Evolutionary conservation across 495 filamentous ascomycete species (phyloP).

Genomic region (Aspergillus ostianus): DNA sequence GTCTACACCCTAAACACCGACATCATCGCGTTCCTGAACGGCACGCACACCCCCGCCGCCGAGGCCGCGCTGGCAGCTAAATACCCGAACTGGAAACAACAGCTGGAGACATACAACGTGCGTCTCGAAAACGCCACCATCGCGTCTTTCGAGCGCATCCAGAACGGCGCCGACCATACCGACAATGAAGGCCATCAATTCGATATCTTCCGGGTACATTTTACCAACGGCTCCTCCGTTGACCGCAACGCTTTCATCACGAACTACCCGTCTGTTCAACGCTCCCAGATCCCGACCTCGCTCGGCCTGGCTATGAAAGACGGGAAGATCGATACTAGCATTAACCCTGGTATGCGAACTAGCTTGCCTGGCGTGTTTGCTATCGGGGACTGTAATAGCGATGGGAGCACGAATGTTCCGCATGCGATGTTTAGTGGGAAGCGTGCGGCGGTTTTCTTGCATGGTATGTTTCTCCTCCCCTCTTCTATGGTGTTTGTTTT

Average conservation of each 20-base stretch:
- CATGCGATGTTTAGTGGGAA: slow-evolving; percentile 60
- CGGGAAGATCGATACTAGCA: slow-evolving; percentile 45
- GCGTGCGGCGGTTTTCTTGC: slow-evolving; percentile 52
- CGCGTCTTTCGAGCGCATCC: slow-evolving; percentile 42
- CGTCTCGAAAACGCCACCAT: slow-evolving; percentile 55
- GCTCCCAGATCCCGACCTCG: slow-evolving; percentile 30
- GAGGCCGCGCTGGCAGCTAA: slow-evolving; percentile 36
- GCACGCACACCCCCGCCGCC: slow-evolving; percentile 44
- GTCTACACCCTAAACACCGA: slow-evolving; percentile 45
- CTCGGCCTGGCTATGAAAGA: slow-evolving; percentile 43
- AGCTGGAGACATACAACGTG: slow-evolving; percentile 48
- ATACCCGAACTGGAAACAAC: slow-evolving; percentile 44
- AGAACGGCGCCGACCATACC: slow-evolving; percentile 36
- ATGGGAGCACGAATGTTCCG: slow-evolving; percentile 57
- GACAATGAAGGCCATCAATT: slow-evolving; percentile 38
- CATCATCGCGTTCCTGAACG: slow-evolving; percentile 53
- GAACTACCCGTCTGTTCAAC: slow-evolving; percentile 48
- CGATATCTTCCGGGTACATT: slow-evolving; percentile 56
- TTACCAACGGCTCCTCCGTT: slow-evolving; percentile 42
- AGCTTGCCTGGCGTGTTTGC: slow-evolving; percentile 52
- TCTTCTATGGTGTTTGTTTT: too few species aligned
- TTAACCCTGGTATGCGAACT: slow-evolving; percentile 37
- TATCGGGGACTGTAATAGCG: slow-evolving; percentile 56
- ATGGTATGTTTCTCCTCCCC: slow-evolving; percentile 39
- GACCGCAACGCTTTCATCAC: slow-evolving; percentile 50